These are phyloP conservation scores for Neurospora sp. DNA, from an alignment of 495 filamentous ascomycete species.

Conservation along the genomic window DNA sequence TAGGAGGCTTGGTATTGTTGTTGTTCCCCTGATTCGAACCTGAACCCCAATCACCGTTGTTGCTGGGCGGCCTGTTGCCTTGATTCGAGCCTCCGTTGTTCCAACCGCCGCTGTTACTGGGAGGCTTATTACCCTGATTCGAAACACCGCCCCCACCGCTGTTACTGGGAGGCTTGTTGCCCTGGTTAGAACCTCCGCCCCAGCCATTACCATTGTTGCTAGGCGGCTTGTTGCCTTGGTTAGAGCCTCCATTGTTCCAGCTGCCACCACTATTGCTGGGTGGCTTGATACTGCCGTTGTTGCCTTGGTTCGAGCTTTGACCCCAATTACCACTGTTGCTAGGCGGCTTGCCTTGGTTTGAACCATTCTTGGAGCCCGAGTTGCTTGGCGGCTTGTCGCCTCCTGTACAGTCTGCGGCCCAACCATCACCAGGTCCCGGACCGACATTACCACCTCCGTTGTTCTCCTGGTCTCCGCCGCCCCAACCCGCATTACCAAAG, in stretches of 20 bases:
- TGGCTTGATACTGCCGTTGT: background rate
- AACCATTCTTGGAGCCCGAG: background rate
- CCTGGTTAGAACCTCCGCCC: background rate
- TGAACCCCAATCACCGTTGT: background rate
- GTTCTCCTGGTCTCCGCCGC: background rate
- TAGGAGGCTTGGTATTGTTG: background rate
- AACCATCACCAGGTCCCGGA: background rate
- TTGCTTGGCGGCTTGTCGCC: background rate
- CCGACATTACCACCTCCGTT: background rate
- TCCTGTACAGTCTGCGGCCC: background rate
- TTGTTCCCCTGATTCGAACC: background rate
- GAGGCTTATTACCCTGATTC: background rate
- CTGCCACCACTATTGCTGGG: background rate
- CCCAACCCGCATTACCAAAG: background rate
- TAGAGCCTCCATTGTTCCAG: slow-evolving; percentile 2
- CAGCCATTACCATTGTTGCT: background rate
- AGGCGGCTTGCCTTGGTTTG: background rate
- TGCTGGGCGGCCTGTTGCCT: background rate
- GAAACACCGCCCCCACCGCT: background rate
- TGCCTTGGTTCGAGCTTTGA: background rate
- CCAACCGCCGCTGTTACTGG: background rate
- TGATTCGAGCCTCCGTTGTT: background rate
- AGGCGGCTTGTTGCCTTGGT: background rate
- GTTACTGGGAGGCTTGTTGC: background rate
- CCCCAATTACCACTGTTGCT: background rate